Conservation (phyloP, 1,139 yeast genomes). For the Pichia norvegensis region DNA sequence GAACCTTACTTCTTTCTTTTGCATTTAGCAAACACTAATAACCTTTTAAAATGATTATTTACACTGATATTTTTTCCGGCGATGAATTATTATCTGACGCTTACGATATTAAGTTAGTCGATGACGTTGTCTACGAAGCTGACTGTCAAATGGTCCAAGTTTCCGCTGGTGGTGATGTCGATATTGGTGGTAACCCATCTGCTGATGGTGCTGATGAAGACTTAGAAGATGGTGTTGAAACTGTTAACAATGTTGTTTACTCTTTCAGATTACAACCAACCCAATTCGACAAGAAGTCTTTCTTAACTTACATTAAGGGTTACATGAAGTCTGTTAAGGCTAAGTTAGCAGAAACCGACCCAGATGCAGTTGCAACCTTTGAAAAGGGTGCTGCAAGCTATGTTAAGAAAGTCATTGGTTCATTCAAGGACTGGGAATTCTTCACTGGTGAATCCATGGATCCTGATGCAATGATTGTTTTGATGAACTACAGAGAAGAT, state of each 20-base stretch:
- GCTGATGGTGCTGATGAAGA: constrained; percentile 91
- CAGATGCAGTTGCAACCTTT: constrained; percentile 77
- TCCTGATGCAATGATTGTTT: constrained; percentile 97
- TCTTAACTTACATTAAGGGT: constrained; percentile 91
- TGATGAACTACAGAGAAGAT: constrained; percentile 99
- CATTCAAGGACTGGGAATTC: constrained; percentile 98
- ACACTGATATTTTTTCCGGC: constrained; percentile 75
- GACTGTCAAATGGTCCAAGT: constrained; percentile 89
- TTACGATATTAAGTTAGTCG: constrained; percentile 80
- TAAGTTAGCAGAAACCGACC: constrained; percentile 77
- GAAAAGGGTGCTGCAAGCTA: constrained; percentile 95
- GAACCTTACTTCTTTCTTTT: too few species aligned
- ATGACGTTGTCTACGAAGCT: constrained; percentile 90
- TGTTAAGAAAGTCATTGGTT: constrained; percentile 90
- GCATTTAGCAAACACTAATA: not conserved
- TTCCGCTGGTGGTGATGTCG: constrained; percentile 78
- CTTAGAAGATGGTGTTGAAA: constrained; percentile 73
- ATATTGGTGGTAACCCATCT: constrained; percentile 99
- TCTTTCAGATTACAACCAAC: constrained; percentile 97
- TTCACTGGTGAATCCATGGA: constrained; percentile 99
- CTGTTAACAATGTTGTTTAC: constrained; percentile 96
- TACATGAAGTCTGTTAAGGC: constrained; percentile 96
- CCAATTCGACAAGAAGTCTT: constrained; percentile 94
- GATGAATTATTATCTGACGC: constrained; percentile 98
- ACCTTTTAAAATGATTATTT: constrained; percentile 27